Conservation (phyloP, 257 asterid species). For the Leonotis leonurus region DNA sequence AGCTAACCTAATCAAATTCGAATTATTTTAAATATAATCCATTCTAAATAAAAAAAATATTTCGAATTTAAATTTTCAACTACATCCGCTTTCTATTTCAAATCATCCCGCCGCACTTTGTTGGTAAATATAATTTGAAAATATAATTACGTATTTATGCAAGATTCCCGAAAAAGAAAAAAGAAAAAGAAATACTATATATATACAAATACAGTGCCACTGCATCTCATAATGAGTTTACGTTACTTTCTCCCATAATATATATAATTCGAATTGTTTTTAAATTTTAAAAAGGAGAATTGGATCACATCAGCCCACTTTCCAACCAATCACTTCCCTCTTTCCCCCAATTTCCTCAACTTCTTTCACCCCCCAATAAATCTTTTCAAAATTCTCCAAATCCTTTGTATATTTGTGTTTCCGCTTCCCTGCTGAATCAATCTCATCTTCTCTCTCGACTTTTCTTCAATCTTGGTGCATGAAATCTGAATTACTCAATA, state of each 20-base stretch:
- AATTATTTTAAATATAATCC: no score
- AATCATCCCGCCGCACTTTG: no score
- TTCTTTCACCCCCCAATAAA: background rate
- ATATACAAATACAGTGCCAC: constrained; percentile 4
- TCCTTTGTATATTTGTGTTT: background rate
- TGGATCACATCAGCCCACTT: constrained; percentile 48
- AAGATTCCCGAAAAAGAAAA: background rate
- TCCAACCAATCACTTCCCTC: constrained; percentile 42
- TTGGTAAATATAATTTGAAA: no score
- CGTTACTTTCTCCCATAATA: constrained; percentile 52
- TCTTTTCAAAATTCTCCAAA: constrained; percentile 5
- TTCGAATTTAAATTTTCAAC: no score
- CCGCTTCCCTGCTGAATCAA: background rate
- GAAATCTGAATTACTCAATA: background rate
- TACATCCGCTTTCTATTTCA: no score
- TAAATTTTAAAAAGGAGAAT: constrained; percentile 21
- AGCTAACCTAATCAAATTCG: no score
- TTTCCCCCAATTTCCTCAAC: constrained; percentile 11
- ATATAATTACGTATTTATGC: background rate
- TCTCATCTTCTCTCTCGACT: background rate
- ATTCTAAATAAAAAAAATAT: no score
- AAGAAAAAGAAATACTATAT: background rate
- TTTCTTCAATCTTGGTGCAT: background rate
- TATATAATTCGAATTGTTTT: constrained; percentile 12
- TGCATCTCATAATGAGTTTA: constrained; percentile 40